A percentile compares a stretch with the other conserved stretches of the same genome.
Evolutionary conservation across 2,329 filamentous ascomycete species (phyloP).

Genomic region (Pestalotiopsis sp.): DNA sequence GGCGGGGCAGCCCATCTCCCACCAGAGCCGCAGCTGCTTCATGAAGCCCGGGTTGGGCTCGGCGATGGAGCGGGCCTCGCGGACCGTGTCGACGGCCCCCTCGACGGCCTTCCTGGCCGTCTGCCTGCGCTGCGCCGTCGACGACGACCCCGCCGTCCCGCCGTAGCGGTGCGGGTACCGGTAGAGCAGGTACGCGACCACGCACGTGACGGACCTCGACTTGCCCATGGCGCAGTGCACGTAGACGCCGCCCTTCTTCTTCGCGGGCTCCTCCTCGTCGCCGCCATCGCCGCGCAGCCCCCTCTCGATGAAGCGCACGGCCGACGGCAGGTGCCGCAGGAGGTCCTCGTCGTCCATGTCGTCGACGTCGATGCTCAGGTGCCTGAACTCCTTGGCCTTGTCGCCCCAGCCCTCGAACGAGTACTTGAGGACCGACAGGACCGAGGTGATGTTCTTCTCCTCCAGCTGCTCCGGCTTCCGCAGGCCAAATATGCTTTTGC

Average conservation of each 20-base stretch:
- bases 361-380: constrained; percentile 82
- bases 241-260: constrained; percentile 46
- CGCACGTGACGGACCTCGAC: constrained; percentile 84
- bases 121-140: constrained; percentile 38
- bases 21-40: constrained; percentile 83
- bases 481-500: constrained; percentile 15
- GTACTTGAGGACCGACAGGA: constrained; percentile 74
- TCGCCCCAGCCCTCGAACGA: constrained; percentile 43
- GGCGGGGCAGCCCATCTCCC: constrained; percentile 79
- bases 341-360: constrained; percentile 90
- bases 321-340: constrained; percentile 75
- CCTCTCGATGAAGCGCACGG: constrained; percentile 81
- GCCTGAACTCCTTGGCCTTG: constrained; percentile 63
- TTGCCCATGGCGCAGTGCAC: constrained; percentile 91
- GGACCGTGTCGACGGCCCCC: constrained; percentile 70
- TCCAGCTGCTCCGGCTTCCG: constrained; percentile 64
- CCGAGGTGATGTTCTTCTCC: constrained; percentile 80
- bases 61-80: constrained; percentile 72
- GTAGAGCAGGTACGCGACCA: constrained; percentile 83
- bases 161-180: constrained; percentile 59
- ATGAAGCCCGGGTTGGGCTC: constrained; percentile 94
- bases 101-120: constrained; percentile 51
- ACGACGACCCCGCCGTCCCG: constrained; percentile 33
- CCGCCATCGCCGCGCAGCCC: constrained; percentile 62
- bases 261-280: constrained; percentile 17